Evolutionary conservation across 2,329 filamentous ascomycete genomes (phyloP).

Genomic region (Nemania sp.): DNA sequence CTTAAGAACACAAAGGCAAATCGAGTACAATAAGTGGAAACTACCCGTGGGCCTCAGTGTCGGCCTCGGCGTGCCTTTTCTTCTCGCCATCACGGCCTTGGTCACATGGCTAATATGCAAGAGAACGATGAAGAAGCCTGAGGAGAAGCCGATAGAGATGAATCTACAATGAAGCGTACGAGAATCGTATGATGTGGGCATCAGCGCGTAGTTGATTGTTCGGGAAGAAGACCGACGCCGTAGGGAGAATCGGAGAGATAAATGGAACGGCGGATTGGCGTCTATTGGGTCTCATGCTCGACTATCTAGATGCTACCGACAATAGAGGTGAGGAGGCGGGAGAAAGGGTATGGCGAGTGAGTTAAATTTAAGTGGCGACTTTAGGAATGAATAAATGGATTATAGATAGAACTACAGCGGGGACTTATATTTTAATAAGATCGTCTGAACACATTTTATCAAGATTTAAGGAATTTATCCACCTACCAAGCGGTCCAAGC

Average conservation of each 20-base stretch:
- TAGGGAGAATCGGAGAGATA: not conserved
- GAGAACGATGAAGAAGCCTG: constrained; percentile 6
- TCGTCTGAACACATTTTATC: too few relatives aligned
- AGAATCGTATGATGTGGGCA: not conserved
- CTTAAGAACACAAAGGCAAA: not conserved
- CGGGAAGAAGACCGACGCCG: not conserved
- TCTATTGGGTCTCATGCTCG: constrained; percentile 2
- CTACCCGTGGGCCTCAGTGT: constrained; percentile 1
- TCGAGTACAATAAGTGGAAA: constrained; percentile 11
- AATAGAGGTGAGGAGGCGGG: not conserved
- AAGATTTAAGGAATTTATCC: too few relatives aligned
- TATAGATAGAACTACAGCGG: too few relatives aligned
- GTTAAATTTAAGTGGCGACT: too few relatives aligned
- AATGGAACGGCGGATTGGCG: not conserved
- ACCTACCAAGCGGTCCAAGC: too few relatives aligned
- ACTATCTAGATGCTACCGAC: not conserved
- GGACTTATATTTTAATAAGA: too few relatives aligned
- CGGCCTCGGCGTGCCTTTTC: constrained; percentile 4
- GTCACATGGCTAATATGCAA: not conserved
- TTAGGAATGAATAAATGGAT: too few relatives aligned
- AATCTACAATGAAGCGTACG: not conserved
- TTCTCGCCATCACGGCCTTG: not conserved
- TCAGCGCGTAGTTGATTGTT: not conserved
- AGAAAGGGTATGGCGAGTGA: too few relatives aligned
- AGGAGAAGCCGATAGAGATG: not conserved